phyloP scores from a whole-genome alignment of 2,329 filamentous ascomycete species.

The Beauveria rudraprayagi region DNA sequence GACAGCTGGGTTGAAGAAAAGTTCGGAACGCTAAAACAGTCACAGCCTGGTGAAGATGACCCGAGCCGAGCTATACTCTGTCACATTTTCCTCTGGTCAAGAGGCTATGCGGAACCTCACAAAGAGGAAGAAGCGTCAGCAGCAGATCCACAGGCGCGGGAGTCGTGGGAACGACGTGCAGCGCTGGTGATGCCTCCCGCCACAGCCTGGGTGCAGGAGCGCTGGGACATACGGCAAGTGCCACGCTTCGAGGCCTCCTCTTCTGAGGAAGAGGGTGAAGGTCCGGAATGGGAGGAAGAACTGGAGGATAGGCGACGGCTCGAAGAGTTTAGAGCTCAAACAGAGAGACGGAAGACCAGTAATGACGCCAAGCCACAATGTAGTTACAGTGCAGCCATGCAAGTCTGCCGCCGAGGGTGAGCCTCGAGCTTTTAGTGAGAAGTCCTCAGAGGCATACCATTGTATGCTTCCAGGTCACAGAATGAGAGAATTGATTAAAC shows the following conservation, averaged over 20 bases:
- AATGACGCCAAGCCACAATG: too few relatives aligned
- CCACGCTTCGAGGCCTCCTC: background rate
- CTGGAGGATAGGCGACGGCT: too few relatives aligned
- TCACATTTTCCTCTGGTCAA: constrained; percentile 12
- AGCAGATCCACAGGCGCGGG: constrained; percentile 10
- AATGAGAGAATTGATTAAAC: too few relatives aligned
- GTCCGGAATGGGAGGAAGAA: background rate
- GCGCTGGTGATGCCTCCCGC: constrained; percentile 16
- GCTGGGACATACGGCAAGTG: constrained; percentile 15
- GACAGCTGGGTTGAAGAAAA: constrained; percentile 10
- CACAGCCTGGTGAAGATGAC: background rate
- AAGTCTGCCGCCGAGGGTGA: too few relatives aligned
- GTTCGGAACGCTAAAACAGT: constrained; percentile 2
- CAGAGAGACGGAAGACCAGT: too few relatives aligned
- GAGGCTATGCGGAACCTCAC: background rate
- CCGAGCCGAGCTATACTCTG: constrained; percentile 12
- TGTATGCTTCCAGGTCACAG: too few relatives aligned
- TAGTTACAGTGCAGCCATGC: too few relatives aligned
- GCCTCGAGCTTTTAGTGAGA: too few relatives aligned
- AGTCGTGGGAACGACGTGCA: constrained; percentile 13
- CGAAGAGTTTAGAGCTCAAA: too few relatives aligned
- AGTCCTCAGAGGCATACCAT: too few relatives aligned
- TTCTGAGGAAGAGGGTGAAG: background rate
- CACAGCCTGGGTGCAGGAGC: constrained; percentile 16
- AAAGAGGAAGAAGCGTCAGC: constrained; percentile 13